A percentile compares a stretch with the other conserved stretches of the same genome.
phyloP scores from a whole-genome alignment of 139 green algal species.

The Nannochloris sp. region DNA sequence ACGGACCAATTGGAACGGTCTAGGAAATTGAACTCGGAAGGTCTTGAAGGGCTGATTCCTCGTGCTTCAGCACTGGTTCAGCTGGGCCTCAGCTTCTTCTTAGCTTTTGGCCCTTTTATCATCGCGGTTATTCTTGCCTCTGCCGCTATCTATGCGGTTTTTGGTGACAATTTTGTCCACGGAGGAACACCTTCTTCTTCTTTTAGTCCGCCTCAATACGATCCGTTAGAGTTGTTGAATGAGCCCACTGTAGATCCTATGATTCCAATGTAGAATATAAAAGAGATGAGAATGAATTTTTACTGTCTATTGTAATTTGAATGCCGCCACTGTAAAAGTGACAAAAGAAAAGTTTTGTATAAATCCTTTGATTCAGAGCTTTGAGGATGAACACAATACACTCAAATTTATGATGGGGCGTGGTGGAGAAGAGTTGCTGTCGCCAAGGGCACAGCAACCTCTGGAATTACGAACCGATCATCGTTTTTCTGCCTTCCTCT shows the following conservation, averaged over 20 bases:
- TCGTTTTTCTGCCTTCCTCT: conserved; percentile 24
- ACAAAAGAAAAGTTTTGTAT: no score
- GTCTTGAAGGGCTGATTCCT: conserved; percentile 61
- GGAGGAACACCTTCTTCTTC: conserved; percentile 16
- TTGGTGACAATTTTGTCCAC: conserved; percentile 58
- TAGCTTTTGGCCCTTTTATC: conserved; percentile 75
- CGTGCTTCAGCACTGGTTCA: conserved; percentile 51
- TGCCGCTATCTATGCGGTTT: conserved; percentile 32
- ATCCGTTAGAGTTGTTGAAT: conserved; percentile 52
- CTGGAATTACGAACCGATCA: background rate
- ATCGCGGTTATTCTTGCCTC: conserved; percentile 39
- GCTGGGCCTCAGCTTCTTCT: conserved; percentile 60
- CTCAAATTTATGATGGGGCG: background rate
- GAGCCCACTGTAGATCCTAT: conserved; percentile 67
- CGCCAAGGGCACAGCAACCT: background rate
- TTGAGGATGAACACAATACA: no score
- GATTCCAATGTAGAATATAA: conserved; percentile 18
- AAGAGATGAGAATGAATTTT: background rate
- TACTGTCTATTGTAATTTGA: no score
- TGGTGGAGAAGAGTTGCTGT: background rate
- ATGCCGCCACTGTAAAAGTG: no score
- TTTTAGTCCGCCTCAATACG: conserved; percentile 35
- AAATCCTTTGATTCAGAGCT: no score
- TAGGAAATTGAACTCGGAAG: conserved; percentile 48
- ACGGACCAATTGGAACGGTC: conserved; percentile 34